Evolutionary conservation across 805 yeast genomes (phyloP).

Genomic region (Ogataea sp.): DNA sequence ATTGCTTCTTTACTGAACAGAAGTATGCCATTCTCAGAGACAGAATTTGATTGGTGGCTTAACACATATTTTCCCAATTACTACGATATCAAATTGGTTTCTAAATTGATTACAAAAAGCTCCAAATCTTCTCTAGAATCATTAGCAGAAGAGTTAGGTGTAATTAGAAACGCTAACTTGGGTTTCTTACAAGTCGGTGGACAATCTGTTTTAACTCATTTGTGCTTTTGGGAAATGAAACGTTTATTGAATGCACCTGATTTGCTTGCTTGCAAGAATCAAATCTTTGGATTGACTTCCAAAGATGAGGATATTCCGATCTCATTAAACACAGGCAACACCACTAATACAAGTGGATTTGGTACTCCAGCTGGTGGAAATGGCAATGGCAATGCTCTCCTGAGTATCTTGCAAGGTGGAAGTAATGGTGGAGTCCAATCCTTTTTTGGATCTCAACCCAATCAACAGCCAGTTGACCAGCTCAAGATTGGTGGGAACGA

Average conservation of each 20-base stretch:
- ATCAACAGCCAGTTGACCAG: too few relatives aligned
- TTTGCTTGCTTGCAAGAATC: constrained; percentile 14
- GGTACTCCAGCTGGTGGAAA: constrained; percentile 2
- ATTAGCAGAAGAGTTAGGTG: constrained; percentile 62
- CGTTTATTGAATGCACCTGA: constrained; percentile 14
- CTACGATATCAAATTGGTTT: constrained; percentile 67
- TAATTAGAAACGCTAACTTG: constrained; percentile 49
- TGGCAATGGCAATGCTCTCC: not conserved
- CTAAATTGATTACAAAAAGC: constrained; percentile 17
- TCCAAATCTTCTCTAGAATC: constrained; percentile 44
- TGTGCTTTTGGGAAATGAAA: constrained; percentile 54
- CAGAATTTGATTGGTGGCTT: constrained; percentile 68
- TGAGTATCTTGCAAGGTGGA: not conserved
- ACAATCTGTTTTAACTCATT: constrained; percentile 51
- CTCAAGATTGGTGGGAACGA: not conserved
- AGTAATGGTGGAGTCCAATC: not conserved
- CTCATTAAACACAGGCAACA: too few relatives aligned
- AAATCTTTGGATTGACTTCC: constrained; percentile 23
- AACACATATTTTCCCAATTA: constrained; percentile 69
- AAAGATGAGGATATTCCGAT: not conserved
- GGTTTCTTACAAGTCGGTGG: constrained; percentile 52
- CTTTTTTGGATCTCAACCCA: too few relatives aligned
- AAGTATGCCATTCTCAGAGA: constrained; percentile 71
- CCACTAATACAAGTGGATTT: too few relatives aligned
- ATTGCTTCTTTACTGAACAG: constrained; percentile 68